A percentile compares a stretch with the other conserved stretches of the same genome.
Conservation (phyloP, 2,329 filamentous ascomycete genomes). For the Talaromyces sp. region DNA sequence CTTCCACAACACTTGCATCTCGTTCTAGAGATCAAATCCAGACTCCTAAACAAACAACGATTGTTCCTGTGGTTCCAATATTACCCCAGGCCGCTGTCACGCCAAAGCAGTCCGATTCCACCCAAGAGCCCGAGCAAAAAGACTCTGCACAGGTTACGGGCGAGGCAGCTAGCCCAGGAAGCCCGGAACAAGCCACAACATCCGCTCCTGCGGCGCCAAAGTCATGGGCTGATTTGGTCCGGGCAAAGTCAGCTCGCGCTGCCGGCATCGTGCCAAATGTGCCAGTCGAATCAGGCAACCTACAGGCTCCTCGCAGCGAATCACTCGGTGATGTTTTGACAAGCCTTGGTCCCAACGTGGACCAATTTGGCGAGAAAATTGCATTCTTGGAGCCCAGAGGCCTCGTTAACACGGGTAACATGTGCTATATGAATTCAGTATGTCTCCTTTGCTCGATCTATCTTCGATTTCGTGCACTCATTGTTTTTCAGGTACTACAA, state of each 20-base stretch:
- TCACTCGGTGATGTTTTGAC: constrained; percentile 74
- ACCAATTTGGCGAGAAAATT: constrained; percentile 58
- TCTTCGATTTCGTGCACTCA: constrained; percentile 33
- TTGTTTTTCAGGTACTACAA: constrained; percentile 71
- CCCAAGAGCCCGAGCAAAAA: constrained; percentile 36
- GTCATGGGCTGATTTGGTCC: constrained; percentile 68
- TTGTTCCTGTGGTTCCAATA: constrained; percentile 52
- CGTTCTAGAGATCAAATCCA: constrained; percentile 34
- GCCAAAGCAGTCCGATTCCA: constrained; percentile 28
- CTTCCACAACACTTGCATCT: constrained; percentile 44
- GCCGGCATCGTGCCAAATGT: constrained; percentile 29
- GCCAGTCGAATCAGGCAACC: constrained; percentile 36
- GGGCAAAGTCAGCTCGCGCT: constrained; percentile 44
- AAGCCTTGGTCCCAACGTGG: constrained; percentile 65
- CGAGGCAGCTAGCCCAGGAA: constrained; percentile 4
- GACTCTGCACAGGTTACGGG: constrained; percentile 1
- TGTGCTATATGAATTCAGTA: constrained; percentile 99
- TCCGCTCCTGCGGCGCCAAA: constrained; percentile 52
- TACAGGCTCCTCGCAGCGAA: constrained; percentile 50
- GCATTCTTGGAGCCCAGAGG: constrained; percentile 88
- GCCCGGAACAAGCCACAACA: constrained; percentile 35
- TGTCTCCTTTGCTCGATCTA: constrained; percentile 36
- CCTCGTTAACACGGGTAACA: constrained; percentile 94
- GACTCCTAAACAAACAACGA: constrained; percentile 35
- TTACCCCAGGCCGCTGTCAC: constrained; percentile 38